Base-by-base conservation (phyloP, 208 protist genomes). In the Strigomonas oncopelti region DNA sequence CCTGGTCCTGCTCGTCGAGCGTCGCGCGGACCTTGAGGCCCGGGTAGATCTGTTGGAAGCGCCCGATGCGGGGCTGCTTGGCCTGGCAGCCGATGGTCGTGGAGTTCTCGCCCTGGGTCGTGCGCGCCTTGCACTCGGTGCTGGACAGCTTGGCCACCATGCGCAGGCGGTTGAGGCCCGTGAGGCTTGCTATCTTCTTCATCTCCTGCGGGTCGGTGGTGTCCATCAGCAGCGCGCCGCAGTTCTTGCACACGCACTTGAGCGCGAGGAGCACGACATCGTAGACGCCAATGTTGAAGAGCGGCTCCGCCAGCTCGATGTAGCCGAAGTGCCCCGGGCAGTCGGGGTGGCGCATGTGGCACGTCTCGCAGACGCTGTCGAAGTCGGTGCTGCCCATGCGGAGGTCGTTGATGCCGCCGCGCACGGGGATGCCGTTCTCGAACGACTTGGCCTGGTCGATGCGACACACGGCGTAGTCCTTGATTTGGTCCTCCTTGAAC, bases 261-360 rank as follows among this genome's bases (percentile, higher is more conserved):
- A 99, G 76, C 5, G 98, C 81, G 56, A 98, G 93, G 45, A 98
- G 51, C 22, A 98, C 83, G n/a, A 91, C 80, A 22, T 96, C 83
- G 29, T 99, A 83, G 60, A 99, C 99, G 27, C 96, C 93, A 60
- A 98, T 85, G 80, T 99, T 97, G 81, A 98, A 99, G 34, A 99
- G 87, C 9, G 98, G 98, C 78, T 98, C 90, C 7, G 85, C 92
- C 5, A 99, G 91, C 45, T 98, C 93, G 14, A 99, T 82, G 81
- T 99, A 96, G n/a, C 98, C 98, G 78, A 99, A 99, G 81, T 99
- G 98, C 11, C 99, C 99, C 2, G 97, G 98, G 72, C 91, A 96
- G 56, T 92, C 83, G 13, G 86, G 85, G 65, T 94, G 84, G 48
- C 76, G 81, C 64, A 85, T 74, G 22, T 85, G 75, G 74, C 91